Percentiles rank a stretch among this genome's conserved stretches.
Evolutionary conservation across 2,329 filamentous ascomycete species (phyloP).

Genomic region (Neodidymelliopsis sp.): DNA sequence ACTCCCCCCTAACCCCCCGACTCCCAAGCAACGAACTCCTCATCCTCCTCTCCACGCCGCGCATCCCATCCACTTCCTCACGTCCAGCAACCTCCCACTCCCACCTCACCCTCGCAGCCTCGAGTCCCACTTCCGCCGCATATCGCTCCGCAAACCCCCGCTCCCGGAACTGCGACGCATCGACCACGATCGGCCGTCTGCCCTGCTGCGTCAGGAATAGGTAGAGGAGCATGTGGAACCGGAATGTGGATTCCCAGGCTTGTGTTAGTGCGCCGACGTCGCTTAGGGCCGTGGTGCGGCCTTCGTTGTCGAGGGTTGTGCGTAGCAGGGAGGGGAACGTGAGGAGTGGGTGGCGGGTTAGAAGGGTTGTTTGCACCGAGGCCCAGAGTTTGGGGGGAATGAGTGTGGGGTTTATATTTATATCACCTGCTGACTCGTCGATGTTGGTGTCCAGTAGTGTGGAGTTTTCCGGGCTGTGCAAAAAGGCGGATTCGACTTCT

Average conservation of each 20-base stretch:
- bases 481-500: conserved; percentile 10
- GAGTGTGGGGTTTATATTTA: conserved; percentile 20
- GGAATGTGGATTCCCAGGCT: conserved; percentile 31
- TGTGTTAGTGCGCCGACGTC: conserved; percentile 3
- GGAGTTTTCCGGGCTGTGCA: not conserved
- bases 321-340: conserved; percentile 27
- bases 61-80: conserved; percentile 12
- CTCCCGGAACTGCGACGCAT: conserved; percentile 26
- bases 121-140: conserved; percentile 21
- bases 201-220: conserved; percentile 13
- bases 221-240: conserved; percentile 26
- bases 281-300: not conserved
- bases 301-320: conserved; percentile 23
- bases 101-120: conserved; percentile 15
- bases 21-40: conserved; percentile 32
- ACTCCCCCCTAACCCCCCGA: too few species aligned
- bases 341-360: conserved; percentile 32
- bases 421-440: not conserved
- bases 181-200: conserved; percentile 24
- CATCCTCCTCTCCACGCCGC: conserved; percentile 22
- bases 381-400: conserved; percentile 20
- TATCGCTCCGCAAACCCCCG: conserved; percentile 22
- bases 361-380: conserved; percentile 21
- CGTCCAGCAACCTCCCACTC: conserved; percentile 20
- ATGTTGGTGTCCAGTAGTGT: not conserved